phyloP scores from a whole-genome alignment of 208 protist genomes.

The Leptomonas pyrrhocoris region DNA sequence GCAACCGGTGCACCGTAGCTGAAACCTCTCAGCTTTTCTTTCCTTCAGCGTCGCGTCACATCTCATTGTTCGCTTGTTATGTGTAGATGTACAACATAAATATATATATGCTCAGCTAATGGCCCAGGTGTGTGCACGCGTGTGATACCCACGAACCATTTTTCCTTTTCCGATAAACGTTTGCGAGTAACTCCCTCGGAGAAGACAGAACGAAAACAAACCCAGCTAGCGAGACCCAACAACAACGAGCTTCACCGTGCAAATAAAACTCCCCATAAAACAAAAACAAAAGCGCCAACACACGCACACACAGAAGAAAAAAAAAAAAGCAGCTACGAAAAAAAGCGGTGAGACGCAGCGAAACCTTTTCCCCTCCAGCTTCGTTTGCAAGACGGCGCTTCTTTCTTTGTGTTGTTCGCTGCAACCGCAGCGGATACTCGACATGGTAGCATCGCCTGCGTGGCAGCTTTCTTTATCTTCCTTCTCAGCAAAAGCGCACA shows the following conservation, averaged over 20 bases:
- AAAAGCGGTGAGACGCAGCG: background rate
- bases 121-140: background rate
- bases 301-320: background rate
- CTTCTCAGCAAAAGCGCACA: too few species aligned
- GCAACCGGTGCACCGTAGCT: too few species aligned
- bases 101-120: too few species aligned
- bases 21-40: too few species aligned
- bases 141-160: background rate
- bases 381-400: too few species aligned
- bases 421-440: background rate
- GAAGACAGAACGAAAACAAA: constrained; percentile 9
- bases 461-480: constrained; percentile 3
- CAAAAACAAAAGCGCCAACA: background rate
- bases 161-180: constrained; percentile 2
- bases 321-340: constrained; percentile 2
- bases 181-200: background rate
- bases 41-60: too few species aligned
- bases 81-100: too few species aligned
- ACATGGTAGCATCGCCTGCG: background rate
- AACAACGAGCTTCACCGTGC: background rate
- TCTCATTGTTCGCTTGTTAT: too few species aligned
- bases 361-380: background rate
- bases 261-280: background rate
- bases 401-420: background rate
- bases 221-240: background rate